These are phyloP conservation scores for Citrus maxima DNA, from an alignment of 345 rosid genomes.

Conservation along the genomic window DNA sequence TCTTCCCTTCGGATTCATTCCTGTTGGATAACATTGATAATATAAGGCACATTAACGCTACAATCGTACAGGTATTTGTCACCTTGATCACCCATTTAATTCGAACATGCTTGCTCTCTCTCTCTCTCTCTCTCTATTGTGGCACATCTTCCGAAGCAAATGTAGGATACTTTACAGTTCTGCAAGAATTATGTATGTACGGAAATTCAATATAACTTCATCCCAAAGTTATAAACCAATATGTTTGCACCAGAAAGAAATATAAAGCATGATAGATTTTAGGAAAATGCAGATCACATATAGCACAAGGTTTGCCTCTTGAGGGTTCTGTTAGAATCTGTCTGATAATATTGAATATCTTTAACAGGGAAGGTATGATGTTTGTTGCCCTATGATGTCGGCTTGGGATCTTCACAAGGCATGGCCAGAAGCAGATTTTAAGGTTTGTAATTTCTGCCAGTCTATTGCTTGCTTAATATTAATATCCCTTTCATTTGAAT, in stretches of 20 bases:
- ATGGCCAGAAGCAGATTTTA: conserved; percentile 93
- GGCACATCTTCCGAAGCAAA: neutral
- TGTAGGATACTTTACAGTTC: neutral
- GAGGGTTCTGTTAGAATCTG: neutral
- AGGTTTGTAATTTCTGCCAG: conserved; percentile 34
- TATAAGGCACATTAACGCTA: conserved; percentile 77
- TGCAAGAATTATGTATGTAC: neutral
- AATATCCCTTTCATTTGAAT: conserved; percentile 1
- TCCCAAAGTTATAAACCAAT: neutral
- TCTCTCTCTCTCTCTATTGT: neutral
- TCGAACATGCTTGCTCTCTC: neutral
- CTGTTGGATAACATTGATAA: conserved; percentile 81
- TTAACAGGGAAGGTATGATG: conserved; percentile 93
- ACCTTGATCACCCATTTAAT: neutral
- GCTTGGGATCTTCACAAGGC: conserved; percentile 99
- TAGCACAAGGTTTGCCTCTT: neutral
- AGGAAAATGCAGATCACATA: neutral
- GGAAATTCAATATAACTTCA: neutral
- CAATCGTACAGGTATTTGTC: conserved; percentile 73
- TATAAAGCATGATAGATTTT: neutral
- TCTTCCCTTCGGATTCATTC: conserved; percentile 72
- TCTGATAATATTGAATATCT: conserved; percentile 1
- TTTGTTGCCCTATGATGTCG: conserved; percentile 97
- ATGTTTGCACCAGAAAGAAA: neutral
- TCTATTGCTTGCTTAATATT: neutral